Evolutionary conservation across 192 early-diverging fungal genomes (phyloP), one percentile per base, ranked within the genome.

Genomic region (Haplosporangium gracile): DNA sequence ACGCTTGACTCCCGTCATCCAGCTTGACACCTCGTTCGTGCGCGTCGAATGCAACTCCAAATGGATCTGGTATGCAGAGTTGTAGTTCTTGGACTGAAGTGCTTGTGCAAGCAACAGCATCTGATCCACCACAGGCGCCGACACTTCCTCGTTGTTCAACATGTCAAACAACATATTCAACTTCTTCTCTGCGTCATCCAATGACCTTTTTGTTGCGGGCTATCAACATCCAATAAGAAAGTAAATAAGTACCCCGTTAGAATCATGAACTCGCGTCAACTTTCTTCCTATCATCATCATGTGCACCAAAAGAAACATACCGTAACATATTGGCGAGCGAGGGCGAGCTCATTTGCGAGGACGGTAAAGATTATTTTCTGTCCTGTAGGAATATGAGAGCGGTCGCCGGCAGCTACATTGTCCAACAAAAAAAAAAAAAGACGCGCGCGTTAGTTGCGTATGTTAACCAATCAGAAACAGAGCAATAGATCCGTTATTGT

Each of bases 101-200:
- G 84, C 92, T 89, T 93, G 94, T 20, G 93, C 91, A 36, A 97
- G 77, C 57, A 91, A 84, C 4, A 91, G 75, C 87, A 97, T 91
- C 75, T 91, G 88, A 0, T 90, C 93, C 34, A 92, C 82, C n/a
- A 97, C 92, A 24, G 90, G 90, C 36, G 80, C 83, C 1, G 93
- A 91, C 9, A 97, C 85, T 72, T 94, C 93, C 38, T 92, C 93
- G 82, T 94, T 94, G 85, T 98, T 98, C 90, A 98, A 88, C 89
- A 93, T 91, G 88, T 98, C 98, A 88, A 96, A 97, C 65, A 99
- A 80, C 9, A 89, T 87, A 42, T 93, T 91, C 42, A 99, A 77
- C n/a, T 95, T 90, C 83, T 95, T 96, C 69, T 97, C 95, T 5
- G 97, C 93, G 70, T 99, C 97, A 78, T 97, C 95, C 82, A 95